phyloP scores from a whole-genome alignment of 495 filamentous ascomycete species.

The Trichoderma parareesei region DNA sequence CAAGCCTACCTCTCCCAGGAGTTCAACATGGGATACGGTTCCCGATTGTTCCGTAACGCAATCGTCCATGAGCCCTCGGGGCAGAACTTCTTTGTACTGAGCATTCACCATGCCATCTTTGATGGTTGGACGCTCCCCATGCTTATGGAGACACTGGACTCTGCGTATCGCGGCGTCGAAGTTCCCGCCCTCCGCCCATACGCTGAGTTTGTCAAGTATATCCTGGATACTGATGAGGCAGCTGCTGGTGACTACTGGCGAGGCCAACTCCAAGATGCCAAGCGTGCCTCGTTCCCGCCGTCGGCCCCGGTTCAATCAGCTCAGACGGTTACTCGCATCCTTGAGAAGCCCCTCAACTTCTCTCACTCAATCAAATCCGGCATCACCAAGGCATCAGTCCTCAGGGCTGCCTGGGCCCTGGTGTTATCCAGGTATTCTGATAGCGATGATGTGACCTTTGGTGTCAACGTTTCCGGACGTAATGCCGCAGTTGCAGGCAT shows the following conservation, averaged over 20 bases:
- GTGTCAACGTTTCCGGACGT: constrained; percentile 40
- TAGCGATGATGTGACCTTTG: constrained; percentile 37
- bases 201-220: constrained; percentile 1
- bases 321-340: neutral
- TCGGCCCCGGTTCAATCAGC: neutral
- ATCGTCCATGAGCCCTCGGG: constrained; percentile 1
- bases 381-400: constrained; percentile 33
- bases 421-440: constrained; percentile 29
- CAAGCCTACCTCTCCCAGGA: neutral
- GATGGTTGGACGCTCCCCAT: constrained; percentile 14
- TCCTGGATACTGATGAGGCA: neutral
- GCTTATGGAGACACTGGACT: neutral
- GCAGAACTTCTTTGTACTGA: constrained; percentile 39
- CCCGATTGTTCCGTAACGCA: neutral
- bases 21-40: constrained; percentile 2
- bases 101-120: constrained; percentile 19
- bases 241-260: neutral
- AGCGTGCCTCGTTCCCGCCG: constrained; percentile 23
- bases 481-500: constrained; percentile 37
- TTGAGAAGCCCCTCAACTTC: constrained; percentile 12
- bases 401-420: constrained; percentile 40
- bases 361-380: constrained; percentile 14
- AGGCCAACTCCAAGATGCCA: neutral
- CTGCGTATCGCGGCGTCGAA: neutral
- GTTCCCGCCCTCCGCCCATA: neutral